Conservation (phyloP, 352 stramenopile genomes). For the Phytophthora litchii region DNA sequence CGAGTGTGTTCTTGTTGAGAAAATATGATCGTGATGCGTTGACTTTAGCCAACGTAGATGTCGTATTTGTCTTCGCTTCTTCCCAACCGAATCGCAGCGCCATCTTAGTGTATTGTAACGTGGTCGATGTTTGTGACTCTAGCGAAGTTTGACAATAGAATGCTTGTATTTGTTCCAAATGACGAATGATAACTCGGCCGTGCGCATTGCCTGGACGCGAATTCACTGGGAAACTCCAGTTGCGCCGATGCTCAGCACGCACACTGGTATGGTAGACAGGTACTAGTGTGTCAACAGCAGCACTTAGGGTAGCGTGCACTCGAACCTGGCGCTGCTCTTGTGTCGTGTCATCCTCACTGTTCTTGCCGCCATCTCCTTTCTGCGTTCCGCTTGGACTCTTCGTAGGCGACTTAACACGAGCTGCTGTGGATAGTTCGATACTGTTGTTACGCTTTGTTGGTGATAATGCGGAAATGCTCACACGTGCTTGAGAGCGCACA, state of each 20-base stretch:
- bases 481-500: neutral
- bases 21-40: constrained; percentile 43
- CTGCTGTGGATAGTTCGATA: constrained; percentile 3
- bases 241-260: constrained; percentile 48
- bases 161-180: constrained; percentile 44
- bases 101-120: constrained; percentile 55
- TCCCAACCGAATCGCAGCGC: constrained; percentile 76
- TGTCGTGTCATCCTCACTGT: neutral
- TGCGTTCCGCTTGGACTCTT: constrained; percentile 11
- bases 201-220: constrained; percentile 62
- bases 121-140: constrained; percentile 12
- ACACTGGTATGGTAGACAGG: constrained; percentile 62
- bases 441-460: constrained; percentile 11
- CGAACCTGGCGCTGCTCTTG: constrained; percentile 12
- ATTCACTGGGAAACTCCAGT: constrained; percentile 55
- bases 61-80: constrained; percentile 24
- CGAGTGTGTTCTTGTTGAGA: constrained; percentile 45
- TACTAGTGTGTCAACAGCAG: constrained; percentile 27
- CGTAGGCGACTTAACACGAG: constrained; percentile 10
- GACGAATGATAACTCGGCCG: constrained; percentile 42
- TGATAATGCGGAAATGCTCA: constrained; percentile 4
- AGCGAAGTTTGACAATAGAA: constrained; percentile 40
- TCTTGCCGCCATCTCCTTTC: constrained; percentile 13
- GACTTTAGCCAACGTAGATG: neutral
- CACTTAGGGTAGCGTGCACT: constrained; percentile 20